phyloP scores from a whole-genome alignment of 495 filamentous ascomycete species.

The Aspergillus sclerotioniger region DNA sequence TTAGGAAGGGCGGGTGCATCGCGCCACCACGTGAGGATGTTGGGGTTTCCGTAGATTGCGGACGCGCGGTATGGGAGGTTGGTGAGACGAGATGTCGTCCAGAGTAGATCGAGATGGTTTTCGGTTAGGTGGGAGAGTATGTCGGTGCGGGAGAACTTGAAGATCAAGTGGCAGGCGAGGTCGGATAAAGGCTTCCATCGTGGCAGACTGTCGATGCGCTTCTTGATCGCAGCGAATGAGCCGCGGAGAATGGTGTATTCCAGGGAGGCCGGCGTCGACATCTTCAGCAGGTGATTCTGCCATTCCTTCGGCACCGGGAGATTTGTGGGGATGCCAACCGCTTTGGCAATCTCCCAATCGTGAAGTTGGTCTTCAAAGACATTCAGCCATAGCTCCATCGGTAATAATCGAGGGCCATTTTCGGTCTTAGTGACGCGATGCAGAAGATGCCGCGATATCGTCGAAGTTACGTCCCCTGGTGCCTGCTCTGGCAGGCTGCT shows the following conservation, averaged over 20 bases:
- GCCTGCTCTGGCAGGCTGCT: constrained; percentile 46
- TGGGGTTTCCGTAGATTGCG: constrained; percentile 78
- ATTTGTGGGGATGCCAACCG: constrained; percentile 74
- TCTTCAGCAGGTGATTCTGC: constrained; percentile 53
- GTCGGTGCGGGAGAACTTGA: constrained; percentile 80
- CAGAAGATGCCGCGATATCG: constrained; percentile 45
- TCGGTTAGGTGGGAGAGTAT: constrained; percentile 80
- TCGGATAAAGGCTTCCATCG: constrained; percentile 72
- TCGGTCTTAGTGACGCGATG: constrained; percentile 24
- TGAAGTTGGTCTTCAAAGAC: constrained; percentile 74
- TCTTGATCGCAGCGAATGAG: constrained; percentile 63
- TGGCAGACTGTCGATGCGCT: constrained; percentile 62
- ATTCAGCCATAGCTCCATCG: constrained; percentile 84
- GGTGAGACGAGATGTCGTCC: constrained; percentile 74
- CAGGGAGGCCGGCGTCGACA: constrained; percentile 55
- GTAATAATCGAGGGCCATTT: constrained; percentile 46
- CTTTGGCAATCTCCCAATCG: constrained; percentile 86
- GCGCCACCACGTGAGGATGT: constrained; percentile 87
- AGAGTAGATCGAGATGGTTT: constrained; percentile 74
- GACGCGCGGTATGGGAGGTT: constrained; percentile 82
- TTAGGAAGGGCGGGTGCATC: constrained; percentile 72
- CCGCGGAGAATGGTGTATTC: constrained; percentile 80
- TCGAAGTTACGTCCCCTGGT: constrained; percentile 59
- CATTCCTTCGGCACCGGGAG: constrained; percentile 73
- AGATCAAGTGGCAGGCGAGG: constrained; percentile 79